Conservation (phyloP, 495 filamentous ascomycete species). For the Trichoderma asperelloides region DNA sequence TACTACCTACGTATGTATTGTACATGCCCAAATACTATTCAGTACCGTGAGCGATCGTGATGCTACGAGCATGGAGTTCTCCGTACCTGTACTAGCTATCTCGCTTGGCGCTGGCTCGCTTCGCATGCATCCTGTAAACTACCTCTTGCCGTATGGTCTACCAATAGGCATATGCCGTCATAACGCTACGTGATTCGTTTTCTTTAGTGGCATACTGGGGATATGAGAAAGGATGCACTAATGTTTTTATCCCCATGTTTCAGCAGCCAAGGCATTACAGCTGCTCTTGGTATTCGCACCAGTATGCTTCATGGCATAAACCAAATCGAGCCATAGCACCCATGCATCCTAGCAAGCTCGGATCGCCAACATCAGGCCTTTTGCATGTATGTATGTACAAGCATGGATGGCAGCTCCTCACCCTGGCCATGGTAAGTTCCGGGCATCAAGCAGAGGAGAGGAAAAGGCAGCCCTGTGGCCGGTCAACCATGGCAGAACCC, state of each 20-base stretch:
- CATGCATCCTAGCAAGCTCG: neutral
- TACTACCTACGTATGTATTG: no score
- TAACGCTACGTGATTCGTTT: neutral
- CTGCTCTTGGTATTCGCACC: no score
- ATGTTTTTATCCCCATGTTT: neutral
- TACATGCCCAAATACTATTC: no score
- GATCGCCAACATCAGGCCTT: neutral
- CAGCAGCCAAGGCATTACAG: neutral
- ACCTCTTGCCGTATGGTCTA: neutral
- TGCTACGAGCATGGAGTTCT: no score
- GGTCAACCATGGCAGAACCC: neutral
- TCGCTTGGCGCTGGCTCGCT: neutral
- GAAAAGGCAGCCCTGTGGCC: constrained; percentile 1
- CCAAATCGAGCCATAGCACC: neutral
- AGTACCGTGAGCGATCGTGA: no score
- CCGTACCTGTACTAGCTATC: neutral
- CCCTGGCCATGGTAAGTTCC: neutral
- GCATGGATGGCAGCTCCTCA: neutral
- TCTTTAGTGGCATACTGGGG: neutral
- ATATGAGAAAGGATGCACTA: no score
- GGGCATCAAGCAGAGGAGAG: neutral
- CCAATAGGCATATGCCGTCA: neutral
- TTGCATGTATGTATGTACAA: neutral
- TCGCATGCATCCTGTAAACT: no score
- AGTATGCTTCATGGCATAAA: neutral